Evolutionary conservation across 805 yeast genomes (phyloP), one percentile per base, ranked within the genome.

Genomic region (Zygosaccharomyces gambellarensis): DNA sequence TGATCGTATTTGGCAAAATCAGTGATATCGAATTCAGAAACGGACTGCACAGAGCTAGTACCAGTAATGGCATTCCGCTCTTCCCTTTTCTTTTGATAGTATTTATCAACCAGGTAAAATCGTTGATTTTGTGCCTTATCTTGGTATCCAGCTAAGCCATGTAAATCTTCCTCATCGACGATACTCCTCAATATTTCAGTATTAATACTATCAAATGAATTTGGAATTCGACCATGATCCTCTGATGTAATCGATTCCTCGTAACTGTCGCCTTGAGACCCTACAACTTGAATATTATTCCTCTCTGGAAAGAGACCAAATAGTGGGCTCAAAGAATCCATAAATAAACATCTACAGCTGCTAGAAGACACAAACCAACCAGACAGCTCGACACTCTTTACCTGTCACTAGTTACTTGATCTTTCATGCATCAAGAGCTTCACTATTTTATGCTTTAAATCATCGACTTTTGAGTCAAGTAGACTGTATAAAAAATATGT

Each of bases 1-100:
- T 51, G 41, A 43, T 71, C 70, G 50, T 71, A 72, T 4, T 49
- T 48, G 8, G 59, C 62, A 46, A 71, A 72, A 51, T 71, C 76
- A 36, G 40, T 50, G 19, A 38, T 38, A 3, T 44, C 56, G 4
- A 43, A 22, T 5, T 47, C 54, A 8, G 52, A 30, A 5, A 25
- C 27, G 11, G 45, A 31, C 19, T 31, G 30, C 46, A 22, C 7
- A n/a, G 36, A 17, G 34, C 30, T 45, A 8, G 19, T 36, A n/a
- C 32, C 43, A 8, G 41, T 40, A 52, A 43, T 43, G 21, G n/a
- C 49, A n/a, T 41, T 39, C 38, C 43, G 21, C 48, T 48, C 41
- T 46, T 36, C 19, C 30, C 34, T 32, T 25, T 43, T 46, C 34
- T 52, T 56, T 32, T 45, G 46, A 3, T 40, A 47, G 46, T 56